These are phyloP conservation scores for Bjerkandera adusta DNA, from an alignment of 1,284 basidiomycete species.

Conservation along the genomic window DNA sequence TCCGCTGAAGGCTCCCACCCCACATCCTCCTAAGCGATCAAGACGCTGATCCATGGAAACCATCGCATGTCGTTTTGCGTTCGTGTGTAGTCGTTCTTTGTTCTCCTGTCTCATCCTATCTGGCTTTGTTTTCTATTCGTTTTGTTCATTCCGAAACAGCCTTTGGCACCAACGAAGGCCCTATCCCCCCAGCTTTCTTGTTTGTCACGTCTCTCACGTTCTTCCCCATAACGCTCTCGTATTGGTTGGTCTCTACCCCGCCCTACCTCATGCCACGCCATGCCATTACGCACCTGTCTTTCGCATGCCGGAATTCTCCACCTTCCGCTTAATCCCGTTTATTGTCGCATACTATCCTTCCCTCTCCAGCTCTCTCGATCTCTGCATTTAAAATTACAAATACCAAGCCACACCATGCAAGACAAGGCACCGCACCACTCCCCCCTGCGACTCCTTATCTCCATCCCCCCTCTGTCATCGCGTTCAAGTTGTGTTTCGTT, in stretches of 20 bases:
- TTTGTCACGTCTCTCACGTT: slow-evolving; percentile 22
- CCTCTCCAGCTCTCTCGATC: slow-evolving; percentile 8
- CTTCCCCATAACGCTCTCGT: slow-evolving; percentile 23
- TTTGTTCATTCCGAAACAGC: slow-evolving; percentile 15
- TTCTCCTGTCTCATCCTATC: slow-evolving; percentile 9
- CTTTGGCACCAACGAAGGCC: slow-evolving; percentile 22
- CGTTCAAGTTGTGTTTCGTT: slow-evolving; percentile 22
- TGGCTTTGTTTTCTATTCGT: slow-evolving; percentile 16
- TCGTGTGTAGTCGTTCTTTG: slow-evolving; percentile 4
- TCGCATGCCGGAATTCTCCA: slow-evolving; percentile 25
- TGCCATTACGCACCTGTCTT: slow-evolving; percentile 24
- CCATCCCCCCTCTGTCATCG: background rate
- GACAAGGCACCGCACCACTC: background rate
- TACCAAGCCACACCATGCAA: background rate
- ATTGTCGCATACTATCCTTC: slow-evolving; percentile 15
- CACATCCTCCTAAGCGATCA: slow-evolving; percentile 20
- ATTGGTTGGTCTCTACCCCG: slow-evolving; percentile 12
- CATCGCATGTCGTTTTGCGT: slow-evolving; percentile 3
- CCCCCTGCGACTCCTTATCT: slow-evolving; percentile 6
- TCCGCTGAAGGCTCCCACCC: slow-evolving; percentile 19
- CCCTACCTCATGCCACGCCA: slow-evolving; percentile 19
- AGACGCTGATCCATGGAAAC: slow-evolving; percentile 12
- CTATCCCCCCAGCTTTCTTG: slow-evolving; percentile 20
- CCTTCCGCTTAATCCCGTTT: slow-evolving; percentile 12
- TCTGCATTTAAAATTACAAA: slow-evolving; percentile 1